Conservation (phyloP, 75 land plant species). For the Pinus tabuliformis region DNA sequence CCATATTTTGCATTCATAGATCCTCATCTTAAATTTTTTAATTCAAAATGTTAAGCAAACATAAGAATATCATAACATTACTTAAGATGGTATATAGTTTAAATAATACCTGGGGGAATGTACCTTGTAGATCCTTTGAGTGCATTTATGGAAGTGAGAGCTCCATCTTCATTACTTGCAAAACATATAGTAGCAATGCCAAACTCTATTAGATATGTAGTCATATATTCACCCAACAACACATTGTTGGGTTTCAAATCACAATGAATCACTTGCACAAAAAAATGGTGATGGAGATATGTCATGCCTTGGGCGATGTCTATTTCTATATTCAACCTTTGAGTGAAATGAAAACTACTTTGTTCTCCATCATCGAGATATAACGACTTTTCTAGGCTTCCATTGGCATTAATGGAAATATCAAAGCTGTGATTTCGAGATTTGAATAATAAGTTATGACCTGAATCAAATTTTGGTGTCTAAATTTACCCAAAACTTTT, state of each 20-base stretch:
- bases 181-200: not conserved
- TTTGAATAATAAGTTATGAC: not conserved
- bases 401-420: slow-evolving; percentile 36
- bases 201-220: not conserved
- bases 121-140: not conserved
- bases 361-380: not conserved
- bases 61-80: not conserved
- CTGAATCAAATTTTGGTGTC: not conserved
- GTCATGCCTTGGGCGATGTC: not conserved
- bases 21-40: too few relatives aligned
- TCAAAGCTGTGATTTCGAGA: not conserved
- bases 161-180: not conserved
- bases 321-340: not conserved
- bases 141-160: not conserved
- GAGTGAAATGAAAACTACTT: not conserved
- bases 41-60: too few relatives aligned
- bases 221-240: not conserved
- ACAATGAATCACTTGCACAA: slow-evolving; percentile 1
- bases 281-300: not conserved
- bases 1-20: too few relatives aligned
- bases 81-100: not conserved
- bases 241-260: not conserved
- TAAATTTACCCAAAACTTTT: not conserved
- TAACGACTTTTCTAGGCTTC: slow-evolving; percentile 14
- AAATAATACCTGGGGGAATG: not conserved